Evolutionary conservation across 2,329 filamentous ascomycete species (phyloP).

Genomic region (Pseudovirgaria hyperparasitica): DNA sequence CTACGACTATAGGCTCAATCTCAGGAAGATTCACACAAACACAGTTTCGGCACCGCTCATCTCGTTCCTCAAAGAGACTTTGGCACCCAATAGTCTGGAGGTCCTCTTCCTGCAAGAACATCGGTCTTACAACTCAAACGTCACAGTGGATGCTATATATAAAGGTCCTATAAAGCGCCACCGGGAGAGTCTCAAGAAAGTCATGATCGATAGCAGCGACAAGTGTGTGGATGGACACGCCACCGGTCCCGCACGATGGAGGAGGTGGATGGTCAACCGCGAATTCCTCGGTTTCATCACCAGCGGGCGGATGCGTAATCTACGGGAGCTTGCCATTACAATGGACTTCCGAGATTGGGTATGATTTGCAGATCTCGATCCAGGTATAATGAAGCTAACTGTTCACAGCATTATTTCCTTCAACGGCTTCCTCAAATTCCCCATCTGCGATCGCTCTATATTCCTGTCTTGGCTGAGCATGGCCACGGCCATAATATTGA

Average conservation of each 20-base stretch:
- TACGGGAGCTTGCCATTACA: slow-evolving; percentile 59
- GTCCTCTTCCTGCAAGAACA: slow-evolving; percentile 65
- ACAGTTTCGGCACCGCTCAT: slow-evolving; percentile 56
- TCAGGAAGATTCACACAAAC: slow-evolving; percentile 68
- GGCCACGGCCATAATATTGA: slow-evolving; percentile 43
- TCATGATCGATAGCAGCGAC: slow-evolving; percentile 61
- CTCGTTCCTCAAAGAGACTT: slow-evolving; percentile 61
- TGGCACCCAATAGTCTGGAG: slow-evolving; percentile 70
- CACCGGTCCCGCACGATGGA: slow-evolving; percentile 37
- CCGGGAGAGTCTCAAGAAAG: slow-evolving; percentile 54
- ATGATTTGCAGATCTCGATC: slow-evolving; percentile 20
- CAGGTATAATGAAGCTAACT: slow-evolving; percentile 2
- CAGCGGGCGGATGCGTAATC: slow-evolving; percentile 58
- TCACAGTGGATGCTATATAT: slow-evolving; percentile 60
- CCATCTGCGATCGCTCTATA: slow-evolving; percentile 57
- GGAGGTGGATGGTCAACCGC: slow-evolving; percentile 57
- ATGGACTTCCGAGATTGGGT: slow-evolving; percentile 72
- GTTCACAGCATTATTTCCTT: slow-evolving; percentile 58
- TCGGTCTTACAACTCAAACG: slow-evolving; percentile 39
- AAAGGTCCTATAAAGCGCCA: slow-evolving; percentile 58
- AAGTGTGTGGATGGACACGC: slow-evolving; percentile 32
- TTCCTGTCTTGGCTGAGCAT: slow-evolving; percentile 54
- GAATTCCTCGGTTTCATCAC: slow-evolving; percentile 63
- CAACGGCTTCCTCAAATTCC: slow-evolving; percentile 59
- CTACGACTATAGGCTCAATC: slow-evolving; percentile 38